These are phyloP conservation scores for Claviceps sorghi DNA, from an alignment of 2,329 filamentous ascomycete species.

Conservation along the genomic window DNA sequence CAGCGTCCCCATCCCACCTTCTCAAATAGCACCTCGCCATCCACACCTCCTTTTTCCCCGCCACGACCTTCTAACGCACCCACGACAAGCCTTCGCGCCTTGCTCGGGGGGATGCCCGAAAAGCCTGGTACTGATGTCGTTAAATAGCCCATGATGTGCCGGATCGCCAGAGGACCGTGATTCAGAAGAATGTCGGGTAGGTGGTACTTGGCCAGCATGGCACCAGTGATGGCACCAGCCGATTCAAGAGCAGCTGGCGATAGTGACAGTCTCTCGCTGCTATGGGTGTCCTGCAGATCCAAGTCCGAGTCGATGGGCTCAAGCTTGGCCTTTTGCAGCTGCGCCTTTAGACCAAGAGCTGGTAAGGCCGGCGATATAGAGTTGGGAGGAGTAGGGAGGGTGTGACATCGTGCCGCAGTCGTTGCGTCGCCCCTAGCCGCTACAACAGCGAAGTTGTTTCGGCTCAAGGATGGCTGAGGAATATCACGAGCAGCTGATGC, in stretches of 20 bases:
- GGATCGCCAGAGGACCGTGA: constrained; percentile 83
- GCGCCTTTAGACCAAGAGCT: constrained; percentile 63
- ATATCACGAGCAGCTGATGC: constrained; percentile 55
- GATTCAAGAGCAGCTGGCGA: constrained; percentile 48
- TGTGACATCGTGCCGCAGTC: constrained; percentile 43
- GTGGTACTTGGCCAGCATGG: constrained; percentile 76
- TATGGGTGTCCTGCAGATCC: constrained; percentile 54
- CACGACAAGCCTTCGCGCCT: constrained; percentile 84
- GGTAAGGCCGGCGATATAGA: constrained; percentile 82
- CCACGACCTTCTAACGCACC: constrained; percentile 72
- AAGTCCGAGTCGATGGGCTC: constrained; percentile 71
- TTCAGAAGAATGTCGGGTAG: constrained; percentile 79
- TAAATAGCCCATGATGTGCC: constrained; percentile 87
- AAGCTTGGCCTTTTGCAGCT: constrained; percentile 43
- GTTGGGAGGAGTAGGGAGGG: constrained; percentile 82
- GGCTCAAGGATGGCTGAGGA: constrained; percentile 42
- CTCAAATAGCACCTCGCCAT: constrained; percentile 69
- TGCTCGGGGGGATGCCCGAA: constrained; percentile 72
- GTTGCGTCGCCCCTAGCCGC: constrained; percentile 48
- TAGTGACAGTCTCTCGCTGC: constrained; percentile 19
- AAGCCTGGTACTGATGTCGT: constrained; percentile 90
- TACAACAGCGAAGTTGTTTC: constrained; percentile 63
- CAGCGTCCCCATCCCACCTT: constrained; percentile 97
- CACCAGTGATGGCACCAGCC: constrained; percentile 68
- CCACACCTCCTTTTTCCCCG: constrained; percentile 44